These are phyloP conservation scores for Dioszegia aurantiaca DNA, from an alignment of 768 basidiomycete genomes.

Conservation along the genomic window DNA sequence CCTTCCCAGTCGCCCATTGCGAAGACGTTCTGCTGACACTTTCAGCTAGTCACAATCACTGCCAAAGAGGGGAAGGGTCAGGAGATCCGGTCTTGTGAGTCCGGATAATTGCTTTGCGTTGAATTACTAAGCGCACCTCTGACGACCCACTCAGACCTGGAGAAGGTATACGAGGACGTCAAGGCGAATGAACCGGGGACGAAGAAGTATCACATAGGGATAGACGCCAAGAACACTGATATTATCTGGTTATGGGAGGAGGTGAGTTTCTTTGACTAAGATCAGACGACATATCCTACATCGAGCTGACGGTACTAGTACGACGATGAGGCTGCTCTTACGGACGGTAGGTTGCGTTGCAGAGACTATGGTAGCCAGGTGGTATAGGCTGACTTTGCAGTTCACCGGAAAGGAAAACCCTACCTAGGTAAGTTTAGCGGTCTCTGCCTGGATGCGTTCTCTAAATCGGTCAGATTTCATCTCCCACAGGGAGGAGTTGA, in stretches of 20 bases:
- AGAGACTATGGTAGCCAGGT: neutral
- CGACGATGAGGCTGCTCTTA: constrained; percentile 2
- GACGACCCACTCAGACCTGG: constrained; percentile 4
- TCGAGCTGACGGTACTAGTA: constrained; percentile 8
- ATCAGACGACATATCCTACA: neutral
- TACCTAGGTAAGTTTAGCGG: constrained; percentile 9
- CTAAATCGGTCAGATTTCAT: constrained; percentile 5
- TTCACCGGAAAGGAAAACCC: constrained; percentile 10
- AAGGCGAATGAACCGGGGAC: constrained; percentile 16
- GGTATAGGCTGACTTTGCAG: neutral
- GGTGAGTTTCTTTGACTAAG: too few species aligned
- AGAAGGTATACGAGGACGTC: constrained; percentile 10
- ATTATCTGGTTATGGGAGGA: constrained; percentile 17
- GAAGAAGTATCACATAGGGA: constrained; percentile 10
- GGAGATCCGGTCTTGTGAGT: constrained; percentile 1
- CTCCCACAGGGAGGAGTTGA: constrained; percentile 2
- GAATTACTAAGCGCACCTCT: too few species aligned
- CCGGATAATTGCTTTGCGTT: too few species aligned
- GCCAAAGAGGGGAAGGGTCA: constrained; percentile 9
- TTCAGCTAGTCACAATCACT: constrained; percentile 9
- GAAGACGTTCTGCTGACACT: neutral
- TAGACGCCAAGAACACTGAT: constrained; percentile 9
- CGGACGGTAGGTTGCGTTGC: constrained; percentile 1
- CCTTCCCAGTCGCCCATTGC: neutral
- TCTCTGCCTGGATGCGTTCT: too few species aligned